These are phyloP conservation scores for Panaeolus cyanescens DNA, from an alignment of 768 basidiomycete species.

Conservation along the genomic window DNA sequence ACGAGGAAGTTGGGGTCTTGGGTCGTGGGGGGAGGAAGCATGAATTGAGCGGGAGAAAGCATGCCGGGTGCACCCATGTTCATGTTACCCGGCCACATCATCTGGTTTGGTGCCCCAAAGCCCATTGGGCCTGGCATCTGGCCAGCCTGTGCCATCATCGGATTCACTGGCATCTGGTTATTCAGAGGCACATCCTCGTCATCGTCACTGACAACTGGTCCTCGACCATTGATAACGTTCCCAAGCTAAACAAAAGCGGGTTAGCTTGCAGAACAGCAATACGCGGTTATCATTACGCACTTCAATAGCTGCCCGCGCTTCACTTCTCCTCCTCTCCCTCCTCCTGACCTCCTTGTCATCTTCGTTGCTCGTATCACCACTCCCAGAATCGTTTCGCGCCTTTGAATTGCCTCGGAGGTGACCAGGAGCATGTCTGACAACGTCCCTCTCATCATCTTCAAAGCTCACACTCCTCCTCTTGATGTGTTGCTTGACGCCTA, in stretches of 20 bases:
- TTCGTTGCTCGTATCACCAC: conserved; percentile 37
- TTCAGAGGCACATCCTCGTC: conserved; percentile 53
- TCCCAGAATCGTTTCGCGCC: conserved; percentile 29
- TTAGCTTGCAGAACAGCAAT: conserved; percentile 2
- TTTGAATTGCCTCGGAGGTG: background rate
- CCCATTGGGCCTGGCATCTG: conserved; percentile 37
- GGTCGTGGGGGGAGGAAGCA: conserved; percentile 35
- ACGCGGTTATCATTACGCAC: conserved; percentile 41
- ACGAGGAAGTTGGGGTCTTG: conserved; percentile 61
- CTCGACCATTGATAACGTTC: conserved; percentile 82
- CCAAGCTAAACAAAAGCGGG: conserved; percentile 59
- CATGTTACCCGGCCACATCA: conserved; percentile 28
- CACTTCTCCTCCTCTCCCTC: conserved; percentile 73
- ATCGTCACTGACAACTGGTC: conserved; percentile 58
- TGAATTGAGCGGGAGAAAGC: conserved; percentile 44
- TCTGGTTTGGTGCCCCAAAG: conserved; percentile 21
- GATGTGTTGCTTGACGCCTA: conserved; percentile 20
- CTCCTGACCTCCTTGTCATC: conserved; percentile 56
- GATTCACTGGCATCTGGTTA: conserved; percentile 41
- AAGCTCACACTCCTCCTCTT: conserved; percentile 73
- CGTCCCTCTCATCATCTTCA: conserved; percentile 45
- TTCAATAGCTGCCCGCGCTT: conserved; percentile 89
- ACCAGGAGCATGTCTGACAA: conserved; percentile 5
- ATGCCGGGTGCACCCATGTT: conserved; percentile 29
- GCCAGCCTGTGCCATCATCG: conserved; percentile 43